Conservation (phyloP, 805 yeast genomes). For the Candida maris region DNA sequence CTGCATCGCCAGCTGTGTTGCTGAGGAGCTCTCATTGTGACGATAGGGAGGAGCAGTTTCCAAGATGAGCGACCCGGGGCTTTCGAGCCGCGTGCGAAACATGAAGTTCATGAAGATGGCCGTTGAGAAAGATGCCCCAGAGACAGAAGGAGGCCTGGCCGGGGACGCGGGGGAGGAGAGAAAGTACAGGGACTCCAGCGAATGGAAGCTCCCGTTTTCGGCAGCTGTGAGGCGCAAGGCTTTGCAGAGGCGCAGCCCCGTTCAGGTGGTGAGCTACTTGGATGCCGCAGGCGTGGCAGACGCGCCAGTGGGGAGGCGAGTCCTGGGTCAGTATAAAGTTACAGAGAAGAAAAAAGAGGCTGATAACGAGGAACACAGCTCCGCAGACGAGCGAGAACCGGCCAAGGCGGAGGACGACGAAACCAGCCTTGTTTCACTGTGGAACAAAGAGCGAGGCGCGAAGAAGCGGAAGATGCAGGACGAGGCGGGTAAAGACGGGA, state of each 20-base stretch:
- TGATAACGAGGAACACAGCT: background rate
- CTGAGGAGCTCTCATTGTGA: too few species aligned
- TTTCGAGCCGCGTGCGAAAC: conserved; percentile 72
- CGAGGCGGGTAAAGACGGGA: conserved; percentile 1
- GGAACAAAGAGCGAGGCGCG: conserved; percentile 6
- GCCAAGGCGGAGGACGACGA: background rate
- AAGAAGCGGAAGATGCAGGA: too few species aligned
- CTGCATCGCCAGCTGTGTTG: too few species aligned
- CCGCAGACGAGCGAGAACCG: conserved; percentile 1
- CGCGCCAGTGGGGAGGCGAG: background rate
- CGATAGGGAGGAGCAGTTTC: too few species aligned
- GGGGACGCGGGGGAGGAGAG: conserved; percentile 31
- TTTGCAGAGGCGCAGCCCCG: conserved; percentile 13
- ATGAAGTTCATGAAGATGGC: conserved; percentile 71
- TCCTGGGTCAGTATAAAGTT: background rate
- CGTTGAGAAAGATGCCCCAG: conserved; percentile 29
- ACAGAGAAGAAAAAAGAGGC: background rate
- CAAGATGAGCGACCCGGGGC: conserved; percentile 15
- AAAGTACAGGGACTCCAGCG: conserved; percentile 43
- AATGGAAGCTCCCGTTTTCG: conserved; percentile 45
- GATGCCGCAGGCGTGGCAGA: background rate
- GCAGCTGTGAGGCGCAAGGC: conserved; percentile 20
- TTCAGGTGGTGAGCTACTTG: conserved; percentile 23
- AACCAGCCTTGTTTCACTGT: conserved; percentile 7
- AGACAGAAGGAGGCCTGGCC: too few species aligned